A percentile compares a stretch with the other conserved stretches of the same genome.
Conservation (phyloP, 192 early-diverging fungal species). For the Phlyctochytrium planicorne region DNA sequence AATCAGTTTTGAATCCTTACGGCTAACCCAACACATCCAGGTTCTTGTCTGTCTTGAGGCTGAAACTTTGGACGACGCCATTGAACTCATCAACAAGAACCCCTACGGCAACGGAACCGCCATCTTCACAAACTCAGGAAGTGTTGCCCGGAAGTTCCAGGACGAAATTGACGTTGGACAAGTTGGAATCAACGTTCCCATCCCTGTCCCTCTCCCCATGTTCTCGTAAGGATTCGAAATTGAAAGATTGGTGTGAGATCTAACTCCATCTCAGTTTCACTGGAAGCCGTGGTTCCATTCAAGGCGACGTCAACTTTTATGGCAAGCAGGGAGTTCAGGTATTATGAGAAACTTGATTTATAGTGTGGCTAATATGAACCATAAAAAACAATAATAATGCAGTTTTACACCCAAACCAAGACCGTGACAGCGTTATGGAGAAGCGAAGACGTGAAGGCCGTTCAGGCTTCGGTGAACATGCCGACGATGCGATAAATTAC, state of each 20-base stretch:
- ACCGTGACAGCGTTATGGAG: slow-evolving; percentile 95
- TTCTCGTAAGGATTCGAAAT: slow-evolving; percentile 64
- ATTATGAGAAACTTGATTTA: no score
- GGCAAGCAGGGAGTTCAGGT: slow-evolving; percentile 51
- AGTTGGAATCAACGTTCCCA: slow-evolving; percentile 84
- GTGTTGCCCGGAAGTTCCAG: slow-evolving; percentile 83
- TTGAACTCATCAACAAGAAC: slow-evolving; percentile 87
- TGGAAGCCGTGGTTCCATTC: slow-evolving; percentile 83
- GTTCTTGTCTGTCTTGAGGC: slow-evolving; percentile 77
- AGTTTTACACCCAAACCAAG: slow-evolving; percentile 92
- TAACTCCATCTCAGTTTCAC: slow-evolving; percentile 60
- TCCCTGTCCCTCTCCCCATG: slow-evolving; percentile 95
- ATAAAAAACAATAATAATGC: slow-evolving; percentile 14
- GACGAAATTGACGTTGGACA: slow-evolving; percentile 90
- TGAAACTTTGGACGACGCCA: slow-evolving; percentile 86
- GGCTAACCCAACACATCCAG: no score
- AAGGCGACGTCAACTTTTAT: slow-evolving; percentile 94
- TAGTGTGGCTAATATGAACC: slow-evolving; percentile 66
- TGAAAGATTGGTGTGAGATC: background rate
- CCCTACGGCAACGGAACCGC: slow-evolving; percentile 74
- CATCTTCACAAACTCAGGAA: slow-evolving; percentile 87
- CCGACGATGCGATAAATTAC: slow-evolving; percentile 51
- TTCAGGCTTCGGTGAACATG: slow-evolving; percentile 81
- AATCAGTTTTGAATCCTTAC: slow-evolving; percentile 12
- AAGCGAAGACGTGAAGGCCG: slow-evolving; percentile 72